Conservation (phyloP, 169 alveolate species). For the Plasmodium billcollinsi region DNA sequence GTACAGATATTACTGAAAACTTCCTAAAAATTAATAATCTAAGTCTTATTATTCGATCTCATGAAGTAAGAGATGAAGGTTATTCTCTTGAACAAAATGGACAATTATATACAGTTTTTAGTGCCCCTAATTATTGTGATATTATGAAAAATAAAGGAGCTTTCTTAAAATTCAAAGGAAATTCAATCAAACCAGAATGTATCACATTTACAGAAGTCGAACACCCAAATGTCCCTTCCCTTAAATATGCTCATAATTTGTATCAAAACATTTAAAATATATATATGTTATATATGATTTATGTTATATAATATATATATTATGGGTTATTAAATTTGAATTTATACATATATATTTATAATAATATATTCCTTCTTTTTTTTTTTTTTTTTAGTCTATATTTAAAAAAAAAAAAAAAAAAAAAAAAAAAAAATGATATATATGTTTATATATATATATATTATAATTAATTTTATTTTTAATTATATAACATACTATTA, state of each 20-base stretch:
- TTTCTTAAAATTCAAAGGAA: constrained; percentile 79
- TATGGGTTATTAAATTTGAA: not conserved
- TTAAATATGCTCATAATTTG: constrained; percentile 89
- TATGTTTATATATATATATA: too few species aligned
- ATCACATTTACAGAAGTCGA: constrained; percentile 89
- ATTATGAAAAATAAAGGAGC: constrained; percentile 99
- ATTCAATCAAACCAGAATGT: constrained; percentile 87
- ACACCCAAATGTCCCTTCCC: constrained; percentile 93
- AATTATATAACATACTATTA: too few species aligned
- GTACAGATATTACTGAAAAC: constrained; percentile 97
- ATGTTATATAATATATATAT: not conserved
- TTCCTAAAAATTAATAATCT: constrained; percentile 94
- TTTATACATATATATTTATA: not conserved
- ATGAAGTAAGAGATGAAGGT: constrained; percentile 99
- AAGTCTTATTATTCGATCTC: constrained; percentile 95
- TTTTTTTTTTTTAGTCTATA: too few species aligned
- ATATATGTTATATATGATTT: not conserved
- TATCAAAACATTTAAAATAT: constrained; percentile 63
- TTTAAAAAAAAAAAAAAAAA: too few species aligned
- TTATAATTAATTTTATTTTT: too few species aligned
- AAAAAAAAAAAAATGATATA: too few species aligned
- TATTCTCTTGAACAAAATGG: constrained; percentile 98
- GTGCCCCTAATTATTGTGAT: constrained; percentile 99
- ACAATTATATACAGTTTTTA: constrained; percentile 97
- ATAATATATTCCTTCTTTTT: too few species aligned